phyloP scores from a whole-genome alignment of 805 yeast species.

The Lachancea mirantina region DNA sequence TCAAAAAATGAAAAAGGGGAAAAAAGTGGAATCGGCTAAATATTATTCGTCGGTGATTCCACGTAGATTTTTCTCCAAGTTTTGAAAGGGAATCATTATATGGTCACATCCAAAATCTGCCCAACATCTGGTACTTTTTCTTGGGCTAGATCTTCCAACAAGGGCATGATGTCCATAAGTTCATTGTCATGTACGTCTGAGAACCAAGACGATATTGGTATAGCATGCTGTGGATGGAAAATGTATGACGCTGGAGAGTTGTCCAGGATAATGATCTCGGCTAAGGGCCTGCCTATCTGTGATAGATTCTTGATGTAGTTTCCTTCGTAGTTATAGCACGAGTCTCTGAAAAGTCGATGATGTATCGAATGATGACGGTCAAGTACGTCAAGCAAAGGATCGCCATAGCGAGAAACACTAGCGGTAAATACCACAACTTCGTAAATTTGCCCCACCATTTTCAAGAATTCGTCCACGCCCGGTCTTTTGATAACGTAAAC shows the following conservation, averaged over 20 bases:
- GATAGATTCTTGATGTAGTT: constrained; percentile 90
- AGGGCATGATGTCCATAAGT: constrained; percentile 82
- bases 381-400: constrained; percentile 83
- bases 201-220: constrained; percentile 97
- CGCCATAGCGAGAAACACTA: constrained; percentile 90
- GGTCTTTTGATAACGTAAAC: constrained; percentile 97
- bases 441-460: constrained; percentile 72
- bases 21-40: neutral
- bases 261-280: constrained; percentile 83
- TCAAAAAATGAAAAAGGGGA: constrained; percentile 4
- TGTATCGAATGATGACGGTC: constrained; percentile 73
- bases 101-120: constrained; percentile 68
- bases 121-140: constrained; percentile 76
- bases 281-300: constrained; percentile 87
- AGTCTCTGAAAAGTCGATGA: constrained; percentile 89
- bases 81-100: constrained; percentile 10
- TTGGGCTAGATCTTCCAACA: constrained; percentile 75
- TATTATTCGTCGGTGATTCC: constrained; percentile 1
- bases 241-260: constrained; percentile 98
- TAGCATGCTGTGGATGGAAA: constrained; percentile 95
- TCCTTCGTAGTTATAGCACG: constrained; percentile 90
- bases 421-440: constrained; percentile 98
- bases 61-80: neutral
- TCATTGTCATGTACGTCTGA: constrained; percentile 97
- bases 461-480: constrained; percentile 91